phyloP scores from a whole-genome alignment of 2,329 filamentous ascomycete genomes.

The Arachnopeziza araneosa region DNA sequence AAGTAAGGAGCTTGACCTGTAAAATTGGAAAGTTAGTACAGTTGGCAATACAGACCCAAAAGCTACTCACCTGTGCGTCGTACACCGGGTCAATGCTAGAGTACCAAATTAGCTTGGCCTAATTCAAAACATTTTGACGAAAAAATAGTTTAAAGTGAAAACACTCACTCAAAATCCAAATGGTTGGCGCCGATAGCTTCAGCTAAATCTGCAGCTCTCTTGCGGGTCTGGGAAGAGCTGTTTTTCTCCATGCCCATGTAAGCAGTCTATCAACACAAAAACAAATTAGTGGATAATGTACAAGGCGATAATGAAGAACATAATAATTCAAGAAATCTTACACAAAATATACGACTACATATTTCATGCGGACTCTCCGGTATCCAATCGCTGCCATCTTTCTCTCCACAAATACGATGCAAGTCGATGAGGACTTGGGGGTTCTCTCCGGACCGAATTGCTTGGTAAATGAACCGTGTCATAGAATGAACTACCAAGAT shows the following conservation, averaged over 20 bases:
- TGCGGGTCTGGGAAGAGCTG: slow-evolving; percentile 48
- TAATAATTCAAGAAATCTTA: too few relatives aligned
- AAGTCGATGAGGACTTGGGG: slow-evolving; percentile 42
- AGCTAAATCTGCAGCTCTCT: slow-evolving; percentile 56
- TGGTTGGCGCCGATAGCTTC: slow-evolving; percentile 66
- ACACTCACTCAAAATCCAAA: slow-evolving; percentile 51
- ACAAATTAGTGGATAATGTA: too few relatives aligned
- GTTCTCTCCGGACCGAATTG: slow-evolving; percentile 40
- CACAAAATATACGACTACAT: slow-evolving; percentile 33
- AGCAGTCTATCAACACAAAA: slow-evolving; percentile 37
- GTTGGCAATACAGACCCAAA: slow-evolving; percentile 29
- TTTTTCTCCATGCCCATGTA: slow-evolving; percentile 60
- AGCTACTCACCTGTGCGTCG: slow-evolving; percentile 38
- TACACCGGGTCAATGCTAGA: slow-evolving; percentile 13
- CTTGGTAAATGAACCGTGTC: slow-evolving; percentile 50
- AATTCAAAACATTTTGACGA: too few relatives aligned
- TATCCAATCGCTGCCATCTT: slow-evolving; percentile 38
- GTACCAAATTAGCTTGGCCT: too few relatives aligned
- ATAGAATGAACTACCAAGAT: slow-evolving; percentile 29
- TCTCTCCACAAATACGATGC: slow-evolving; percentile 48
- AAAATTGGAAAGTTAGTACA: too few relatives aligned
- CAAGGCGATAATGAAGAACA: too few relatives aligned
- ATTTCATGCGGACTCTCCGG: slow-evolving; percentile 46
- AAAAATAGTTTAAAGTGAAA: too few relatives aligned
- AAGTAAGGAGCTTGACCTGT: slow-evolving; percentile 24